These are phyloP conservation scores for Geum urbanum DNA, from an alignment of 306 rosid genomes.

Conservation along the genomic window DNA sequence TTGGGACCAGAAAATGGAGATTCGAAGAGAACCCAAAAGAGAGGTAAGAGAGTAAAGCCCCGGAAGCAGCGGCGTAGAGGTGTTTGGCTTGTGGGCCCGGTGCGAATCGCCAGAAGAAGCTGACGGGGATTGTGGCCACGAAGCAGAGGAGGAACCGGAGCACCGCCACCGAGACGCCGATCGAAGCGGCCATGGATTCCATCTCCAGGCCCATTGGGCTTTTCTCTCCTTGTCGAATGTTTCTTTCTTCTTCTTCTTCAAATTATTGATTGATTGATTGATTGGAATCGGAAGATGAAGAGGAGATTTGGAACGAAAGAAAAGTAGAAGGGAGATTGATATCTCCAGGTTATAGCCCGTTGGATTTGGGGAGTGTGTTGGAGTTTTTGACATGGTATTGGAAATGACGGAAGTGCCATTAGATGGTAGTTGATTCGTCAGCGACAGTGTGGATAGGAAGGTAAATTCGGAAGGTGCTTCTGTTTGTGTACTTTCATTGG, in stretches of 20 bases:
- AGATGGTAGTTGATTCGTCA: no score
- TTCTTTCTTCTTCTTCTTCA: no score
- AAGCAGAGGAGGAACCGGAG: constrained; percentile 85
- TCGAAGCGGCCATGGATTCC: constrained; percentile 80
- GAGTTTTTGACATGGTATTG: neutral
- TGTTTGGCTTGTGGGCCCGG: constrained; percentile 68
- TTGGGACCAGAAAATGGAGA: constrained; percentile 72
- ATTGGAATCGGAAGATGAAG: no score
- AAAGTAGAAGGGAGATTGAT: neutral
- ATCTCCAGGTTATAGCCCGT: neutral
- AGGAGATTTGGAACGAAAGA: neutral
- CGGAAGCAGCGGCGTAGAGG: constrained; percentile 63
- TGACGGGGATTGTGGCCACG: constrained; percentile 74
- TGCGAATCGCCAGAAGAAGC: constrained; percentile 63
- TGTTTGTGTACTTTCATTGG: no score
- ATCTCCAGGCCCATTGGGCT: constrained; percentile 56
- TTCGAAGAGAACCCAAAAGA: constrained; percentile 89
- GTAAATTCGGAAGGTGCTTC: no score
- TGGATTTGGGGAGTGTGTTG: neutral
- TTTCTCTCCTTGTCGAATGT: neutral
- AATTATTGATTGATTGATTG: no score
- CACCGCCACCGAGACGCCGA: constrained; percentile 77
- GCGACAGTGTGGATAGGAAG: no score
- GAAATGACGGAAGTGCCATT: neutral
- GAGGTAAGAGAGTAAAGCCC: constrained; percentile 68